A percentile compares a stretch with the other conserved stretches of the same genome.
phyloP scores from a whole-genome alignment of 352 stramenopile species.

The Chrysophaeum taylorii region DNA sequence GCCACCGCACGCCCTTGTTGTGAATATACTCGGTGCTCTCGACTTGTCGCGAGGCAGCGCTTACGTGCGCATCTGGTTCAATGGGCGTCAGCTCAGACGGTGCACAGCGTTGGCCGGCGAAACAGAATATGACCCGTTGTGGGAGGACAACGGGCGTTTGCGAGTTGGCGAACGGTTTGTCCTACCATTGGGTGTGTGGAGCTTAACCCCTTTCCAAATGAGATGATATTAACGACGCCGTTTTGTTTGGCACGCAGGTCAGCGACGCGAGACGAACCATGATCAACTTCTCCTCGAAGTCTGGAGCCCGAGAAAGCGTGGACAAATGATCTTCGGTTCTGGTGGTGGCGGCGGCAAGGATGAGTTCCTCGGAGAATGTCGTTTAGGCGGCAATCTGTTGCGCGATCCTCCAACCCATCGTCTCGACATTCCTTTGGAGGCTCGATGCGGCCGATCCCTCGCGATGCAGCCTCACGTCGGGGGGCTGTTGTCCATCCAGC shows the following conservation, averaged over 20 bases:
- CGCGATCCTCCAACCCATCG: neutral
- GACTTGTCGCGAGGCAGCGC: neutral
- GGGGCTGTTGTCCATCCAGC: too few species aligned
- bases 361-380: neutral
- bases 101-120: too few species aligned
- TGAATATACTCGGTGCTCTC: neutral
- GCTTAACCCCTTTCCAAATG: too few species aligned
- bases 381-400: neutral
- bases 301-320: too few species aligned
- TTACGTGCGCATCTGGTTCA: neutral
- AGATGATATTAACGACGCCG: too few species aligned
- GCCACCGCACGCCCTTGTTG: neutral
- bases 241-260: neutral
- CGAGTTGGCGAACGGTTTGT: neutral
- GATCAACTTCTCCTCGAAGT: constrained; percentile 1
- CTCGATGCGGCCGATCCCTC: too few species aligned
- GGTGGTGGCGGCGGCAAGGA: neutral
- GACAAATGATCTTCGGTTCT: too few species aligned
- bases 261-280: neutral
- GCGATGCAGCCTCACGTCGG: too few species aligned
- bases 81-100: neutral
- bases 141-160: neutral
- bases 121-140: too few species aligned
- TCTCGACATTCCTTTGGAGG: neutral
- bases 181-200: too few species aligned